Conservation (phyloP, 768 basidiomycete genomes). For the Ramaria sp. region DNA sequence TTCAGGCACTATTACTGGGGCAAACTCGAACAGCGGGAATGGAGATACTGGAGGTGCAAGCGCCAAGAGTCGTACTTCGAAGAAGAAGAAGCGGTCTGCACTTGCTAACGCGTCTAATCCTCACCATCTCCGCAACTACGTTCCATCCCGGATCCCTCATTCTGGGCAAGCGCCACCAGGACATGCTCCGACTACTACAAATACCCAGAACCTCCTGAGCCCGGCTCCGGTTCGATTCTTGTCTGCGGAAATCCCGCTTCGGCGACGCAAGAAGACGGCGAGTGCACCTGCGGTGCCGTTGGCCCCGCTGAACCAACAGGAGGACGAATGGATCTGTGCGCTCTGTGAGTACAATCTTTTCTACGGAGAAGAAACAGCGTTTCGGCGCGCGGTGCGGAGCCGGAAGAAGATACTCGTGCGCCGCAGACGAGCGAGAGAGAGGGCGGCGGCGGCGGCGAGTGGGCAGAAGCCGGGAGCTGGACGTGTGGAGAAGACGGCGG, state of each 20-base stretch:
- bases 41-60: slow-evolving; percentile 14
- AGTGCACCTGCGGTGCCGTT: slow-evolving; percentile 16
- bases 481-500: slow-evolving; percentile 9
- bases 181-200: slow-evolving; percentile 26
- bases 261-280: slow-evolving; percentile 20
- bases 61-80: slow-evolving; percentile 26
- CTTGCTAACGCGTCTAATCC: slow-evolving; percentile 91
- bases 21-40: slow-evolving; percentile 20
- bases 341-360: slow-evolving; percentile 91
- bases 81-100: slow-evolving; percentile 92
- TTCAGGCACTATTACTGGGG: slow-evolving; percentile 21
- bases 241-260: slow-evolving; percentile 52
- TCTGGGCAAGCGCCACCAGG: slow-evolving; percentile 15
- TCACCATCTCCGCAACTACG: slow-evolving; percentile 90
- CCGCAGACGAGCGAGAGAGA: slow-evolving; percentile 59
- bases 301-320: slow-evolving; percentile 38
- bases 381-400: slow-evolving; percentile 53
- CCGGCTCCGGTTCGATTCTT: slow-evolving; percentile 59
- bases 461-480: slow-evolving; percentile 18
- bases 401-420: slow-evolving; percentile 71
- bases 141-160: slow-evolving; percentile 69
- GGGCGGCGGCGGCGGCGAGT: slow-evolving; percentile 46
- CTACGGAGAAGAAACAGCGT: slow-evolving; percentile 69
- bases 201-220: slow-evolving; percentile 37
- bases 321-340: slow-evolving; percentile 89